Evolutionary conservation across 257 asterid genomes (phyloP), one percentile per base, ranked within the genome.

Genomic region (Cruciata laevipes): DNA sequence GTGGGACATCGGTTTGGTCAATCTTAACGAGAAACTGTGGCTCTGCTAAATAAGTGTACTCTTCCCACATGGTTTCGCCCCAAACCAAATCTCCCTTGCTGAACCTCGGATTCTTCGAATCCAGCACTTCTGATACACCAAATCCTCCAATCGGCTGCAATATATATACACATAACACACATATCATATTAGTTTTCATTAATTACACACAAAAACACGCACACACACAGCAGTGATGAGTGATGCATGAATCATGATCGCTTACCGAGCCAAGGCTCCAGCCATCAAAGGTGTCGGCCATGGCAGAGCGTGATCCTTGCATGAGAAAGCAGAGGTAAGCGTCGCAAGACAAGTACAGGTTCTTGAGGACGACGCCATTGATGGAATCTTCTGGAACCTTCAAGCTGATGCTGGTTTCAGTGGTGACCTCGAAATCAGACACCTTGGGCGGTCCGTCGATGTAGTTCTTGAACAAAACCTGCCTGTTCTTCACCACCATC

Each of bases 71-170:
- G 7, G 40, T 30, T 27, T 3, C 11, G 30, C 64, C 64, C 64
- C 64, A 60, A 3, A 27, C 64, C 7, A 80, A 31, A 13, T 74
- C 84, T 47, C 79, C 81, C 59, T 30, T 64, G 38, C 38, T 35
- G 10, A 76, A 80, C 3, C 65, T 63, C 4, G 81, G 40, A 65
- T 76, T 67, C 10, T 65, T 32, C 12, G 81, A 79, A 20, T 79
- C 68, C 63, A 79, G 30, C 1, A 79, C 78, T 49, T 67, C 63
- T 11, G 76, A 73, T 12, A 80, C 82, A 11, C 82, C 82, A 55
- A 32, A 65, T 23, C 84, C 84, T 3, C 1, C 47, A 10, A 80
- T 68, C 4, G 77, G 40, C 64, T 60, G 64, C 64, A 60, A 35
- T 7, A 35, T 35, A 35, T 35, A 35, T 5, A 1, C 1, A 9